A percentile compares a stretch with the other conserved stretches of the same genome.
phyloP scores from a whole-genome alignment of 495 filamentous ascomycete species.

The Staphylotrichum longicolle region DNA sequence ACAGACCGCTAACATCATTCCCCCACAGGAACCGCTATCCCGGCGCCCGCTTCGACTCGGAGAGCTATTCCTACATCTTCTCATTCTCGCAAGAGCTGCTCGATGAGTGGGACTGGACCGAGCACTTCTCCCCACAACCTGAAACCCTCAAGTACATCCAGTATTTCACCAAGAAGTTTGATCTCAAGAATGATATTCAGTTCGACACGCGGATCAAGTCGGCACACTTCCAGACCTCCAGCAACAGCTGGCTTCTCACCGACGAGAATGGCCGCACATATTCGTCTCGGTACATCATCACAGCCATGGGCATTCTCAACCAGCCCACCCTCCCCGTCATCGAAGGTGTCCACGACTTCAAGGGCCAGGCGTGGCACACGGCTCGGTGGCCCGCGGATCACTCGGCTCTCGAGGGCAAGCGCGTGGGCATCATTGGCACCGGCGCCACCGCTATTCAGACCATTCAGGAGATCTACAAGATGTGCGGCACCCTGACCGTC shows the following conservation, averaged over 20 bases:
- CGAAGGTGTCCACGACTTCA: conserved; percentile 43
- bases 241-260: conserved; percentile 38
- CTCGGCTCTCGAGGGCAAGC: conserved; percentile 44
- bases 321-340: conserved; percentile 45
- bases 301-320: conserved; percentile 40
- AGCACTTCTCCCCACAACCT: conserved; percentile 39
- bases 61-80: conserved; percentile 44
- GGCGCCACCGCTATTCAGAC: conserved; percentile 54
- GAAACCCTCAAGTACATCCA: conserved; percentile 47
- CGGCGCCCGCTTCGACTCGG: conserved; percentile 45
- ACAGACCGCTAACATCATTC: neutral
- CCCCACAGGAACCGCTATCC: conserved; percentile 39
- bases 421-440: conserved; percentile 52
- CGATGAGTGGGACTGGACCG: conserved; percentile 47
- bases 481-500: conserved; percentile 47
- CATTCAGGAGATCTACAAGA: conserved; percentile 47
- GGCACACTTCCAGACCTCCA: conserved; percentile 39
- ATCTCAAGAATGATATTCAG: conserved; percentile 44
- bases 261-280: conserved; percentile 34
- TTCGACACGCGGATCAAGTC: conserved; percentile 41
- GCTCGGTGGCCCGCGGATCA: conserved; percentile 51
- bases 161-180: conserved; percentile 41
- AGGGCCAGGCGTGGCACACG: conserved; percentile 51
- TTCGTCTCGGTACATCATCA: conserved; percentile 36
- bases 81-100: conserved; percentile 39